These are phyloP conservation scores for Pythium scleroteichum DNA, from an alignment of 352 stramenopile genomes.

Conservation along the genomic window DNA sequence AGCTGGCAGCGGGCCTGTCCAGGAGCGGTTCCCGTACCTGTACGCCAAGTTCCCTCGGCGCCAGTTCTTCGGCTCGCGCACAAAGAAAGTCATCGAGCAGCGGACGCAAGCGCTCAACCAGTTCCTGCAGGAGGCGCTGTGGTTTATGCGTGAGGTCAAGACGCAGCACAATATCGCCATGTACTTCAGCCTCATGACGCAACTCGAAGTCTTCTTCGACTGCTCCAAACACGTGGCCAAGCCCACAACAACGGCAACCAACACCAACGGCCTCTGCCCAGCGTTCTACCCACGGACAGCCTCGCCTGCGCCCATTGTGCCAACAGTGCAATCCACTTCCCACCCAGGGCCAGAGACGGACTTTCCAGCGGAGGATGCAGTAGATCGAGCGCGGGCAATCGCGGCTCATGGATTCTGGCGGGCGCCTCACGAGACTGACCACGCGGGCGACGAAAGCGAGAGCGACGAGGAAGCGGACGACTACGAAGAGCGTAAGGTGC, in stretches of 20 bases:
- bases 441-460: slow-evolving; percentile 29
- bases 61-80: slow-evolving; percentile 65
- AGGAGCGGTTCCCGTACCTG: slow-evolving; percentile 56
- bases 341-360: slow-evolving; percentile 3
- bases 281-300: slow-evolving; percentile 4
- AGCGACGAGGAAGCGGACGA: slow-evolving; percentile 34
- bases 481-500: slow-evolving; percentile 47
- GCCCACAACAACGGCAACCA: slow-evolving; percentile 6
- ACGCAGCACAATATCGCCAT: slow-evolving; percentile 64
- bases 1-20: slow-evolving; percentile 6
- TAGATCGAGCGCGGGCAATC: slow-evolving; percentile 20
- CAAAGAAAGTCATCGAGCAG: slow-evolving; percentile 70
- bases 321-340: background rate
- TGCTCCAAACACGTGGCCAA: slow-evolving; percentile 34
- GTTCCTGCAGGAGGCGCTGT: slow-evolving; percentile 61
- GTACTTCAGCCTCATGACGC: slow-evolving; percentile 73
- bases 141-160: slow-evolving; percentile 53
- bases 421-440: slow-evolving; percentile 9
- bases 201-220: slow-evolving; percentile 69
- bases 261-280: slow-evolving; percentile 16
- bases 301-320: background rate
- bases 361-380: slow-evolving; percentile 9
- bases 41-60: slow-evolving; percentile 69
- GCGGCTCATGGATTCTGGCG: slow-evolving; percentile 20
- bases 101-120: slow-evolving; percentile 56